Base-by-base conservation (phyloP, 1,284 basidiomycete species). In the Leccinum cinnamomeum region DNA sequence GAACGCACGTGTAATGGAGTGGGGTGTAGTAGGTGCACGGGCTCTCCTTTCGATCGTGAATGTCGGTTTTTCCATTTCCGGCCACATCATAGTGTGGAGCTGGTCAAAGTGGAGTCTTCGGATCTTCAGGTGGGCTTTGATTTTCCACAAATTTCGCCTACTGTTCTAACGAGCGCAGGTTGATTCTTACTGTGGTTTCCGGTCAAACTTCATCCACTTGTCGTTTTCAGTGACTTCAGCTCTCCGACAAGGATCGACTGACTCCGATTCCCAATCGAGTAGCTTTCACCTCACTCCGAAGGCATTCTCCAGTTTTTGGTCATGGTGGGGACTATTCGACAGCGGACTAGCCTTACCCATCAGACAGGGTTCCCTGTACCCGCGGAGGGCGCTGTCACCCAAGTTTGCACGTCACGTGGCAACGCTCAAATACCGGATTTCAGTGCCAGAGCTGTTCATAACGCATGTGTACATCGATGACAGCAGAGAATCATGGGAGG, bases 191-290 rank as follows among this genome's bases (percentile, higher is more conserved):
- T 85, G 86, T 62, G 91, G 86, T 2, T 98, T 98, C 78, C 88
- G 97, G 37, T 97, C 95, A 7, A 91, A 98, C 76, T 97, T 94
- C 74, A 89, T 98, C 62, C 97, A 99, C 77, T 85, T 97, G 60
- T 95, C 95, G 0, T 82, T 97, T 54, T 98, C 95, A 0, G 80
- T 98, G 64, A 85, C 86, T 41, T 93, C 93, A 5, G 88, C 85
- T 4, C 69, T 68, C 70, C 62, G 73, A 66, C 67, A 61, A 68
- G 75, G 69, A 72, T 66, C 62, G 66, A 59, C 65, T 58, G 62
- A 64, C 37, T 54, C 55, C 30, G 41, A 56, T 58, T 63, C 25
- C 59, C 69, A 39, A 64, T 75, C 81, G 3, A 98, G 91, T 77
- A 94, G 86, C 70, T 79, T 98, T 62, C 92, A 98, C 77, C 84